A percentile compares a stretch with the other conserved stretches of the same genome.
phyloP scores from a whole-genome alignment of 495 filamentous ascomycete genomes.

The Thozetella sp. region DNA sequence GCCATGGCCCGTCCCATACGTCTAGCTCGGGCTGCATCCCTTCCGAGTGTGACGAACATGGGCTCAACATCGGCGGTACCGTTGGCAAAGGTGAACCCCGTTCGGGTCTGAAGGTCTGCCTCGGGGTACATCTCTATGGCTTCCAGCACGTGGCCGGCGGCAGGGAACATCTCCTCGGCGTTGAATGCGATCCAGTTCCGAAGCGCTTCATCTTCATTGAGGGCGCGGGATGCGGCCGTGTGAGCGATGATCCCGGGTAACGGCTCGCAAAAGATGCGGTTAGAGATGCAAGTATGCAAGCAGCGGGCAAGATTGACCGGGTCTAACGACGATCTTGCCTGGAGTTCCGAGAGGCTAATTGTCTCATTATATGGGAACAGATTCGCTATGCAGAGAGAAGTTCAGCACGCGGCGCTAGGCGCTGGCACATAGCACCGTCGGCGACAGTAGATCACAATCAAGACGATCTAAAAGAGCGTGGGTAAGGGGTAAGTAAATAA shows the following conservation, averaged over 20 bases:
- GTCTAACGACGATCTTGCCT: slow-evolving; percentile 38
- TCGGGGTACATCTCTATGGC: slow-evolving; percentile 37
- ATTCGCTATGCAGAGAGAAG: slow-evolving; percentile 36
- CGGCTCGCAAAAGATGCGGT: slow-evolving; percentile 58
- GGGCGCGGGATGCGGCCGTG: slow-evolving; percentile 46
- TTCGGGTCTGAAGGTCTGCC: slow-evolving; percentile 35
- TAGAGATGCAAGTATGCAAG: slow-evolving; percentile 58
- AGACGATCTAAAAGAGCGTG: too few species aligned
- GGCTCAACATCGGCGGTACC: slow-evolving; percentile 45
- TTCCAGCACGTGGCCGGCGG: slow-evolving; percentile 37
- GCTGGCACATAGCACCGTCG: slow-evolving; percentile 8
- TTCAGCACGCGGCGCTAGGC: too few species aligned
- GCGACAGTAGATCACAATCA: neutral
- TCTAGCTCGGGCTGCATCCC: slow-evolving; percentile 41
- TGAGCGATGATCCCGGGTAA: slow-evolving; percentile 50
- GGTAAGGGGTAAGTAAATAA: neutral
- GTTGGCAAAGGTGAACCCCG: slow-evolving; percentile 52
- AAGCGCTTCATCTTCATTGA: slow-evolving; percentile 42
- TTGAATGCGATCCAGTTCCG: slow-evolving; percentile 54
- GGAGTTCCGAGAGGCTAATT: slow-evolving; percentile 43
- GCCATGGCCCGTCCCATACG: slow-evolving; percentile 56
- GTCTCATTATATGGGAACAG: slow-evolving; percentile 36
- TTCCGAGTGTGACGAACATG: slow-evolving; percentile 52
- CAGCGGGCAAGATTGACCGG: slow-evolving; percentile 48
- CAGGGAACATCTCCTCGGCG: slow-evolving; percentile 52